Evolutionary conservation across 768 basidiomycete genomes (phyloP).

Genomic region (Mycena haematopus): DNA sequence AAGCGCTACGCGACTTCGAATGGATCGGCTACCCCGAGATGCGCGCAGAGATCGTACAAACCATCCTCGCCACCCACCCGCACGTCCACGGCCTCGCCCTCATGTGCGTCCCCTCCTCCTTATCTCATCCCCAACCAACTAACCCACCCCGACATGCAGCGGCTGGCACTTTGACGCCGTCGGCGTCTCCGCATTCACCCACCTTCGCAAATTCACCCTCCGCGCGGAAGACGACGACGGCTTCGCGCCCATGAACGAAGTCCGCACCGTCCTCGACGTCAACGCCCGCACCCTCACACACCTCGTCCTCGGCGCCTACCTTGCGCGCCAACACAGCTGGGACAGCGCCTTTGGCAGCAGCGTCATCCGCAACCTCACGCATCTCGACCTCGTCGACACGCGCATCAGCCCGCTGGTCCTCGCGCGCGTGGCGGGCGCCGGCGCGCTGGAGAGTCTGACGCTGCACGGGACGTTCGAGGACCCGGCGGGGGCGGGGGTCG

Average conservation of each 20-base stretch:
- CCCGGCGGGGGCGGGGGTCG: slow-evolving; percentile 59
- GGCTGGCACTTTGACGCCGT: slow-evolving; percentile 80
- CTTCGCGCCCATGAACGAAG: slow-evolving; percentile 72
- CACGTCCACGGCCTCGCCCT: slow-evolving; percentile 63
- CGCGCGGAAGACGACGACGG: slow-evolving; percentile 77
- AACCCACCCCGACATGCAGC: slow-evolving; percentile 35
- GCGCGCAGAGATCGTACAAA: slow-evolving; percentile 69
- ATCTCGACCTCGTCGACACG: slow-evolving; percentile 74
- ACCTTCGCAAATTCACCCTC: slow-evolving; percentile 68
- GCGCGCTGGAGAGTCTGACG: slow-evolving; percentile 65
- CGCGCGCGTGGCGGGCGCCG: slow-evolving; percentile 66
- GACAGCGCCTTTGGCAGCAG: slow-evolving; percentile 67
- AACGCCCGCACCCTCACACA: slow-evolving; percentile 64
- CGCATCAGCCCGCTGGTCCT: slow-evolving; percentile 69
- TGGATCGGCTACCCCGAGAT: slow-evolving; percentile 83
- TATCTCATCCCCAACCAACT: neutral
- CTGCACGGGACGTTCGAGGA: slow-evolving; percentile 72
- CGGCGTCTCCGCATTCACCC: slow-evolving; percentile 66
- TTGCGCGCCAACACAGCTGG: slow-evolving; percentile 69
- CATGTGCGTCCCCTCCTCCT: slow-evolving; percentile 46
- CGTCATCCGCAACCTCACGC: slow-evolving; percentile 70
- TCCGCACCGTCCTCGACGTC: slow-evolving; percentile 65
- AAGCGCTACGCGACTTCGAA: slow-evolving; percentile 65
- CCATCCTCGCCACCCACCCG: slow-evolving; percentile 58
- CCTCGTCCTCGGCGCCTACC: slow-evolving; percentile 73